A percentile compares a stretch with the other conserved stretches of the same genome.
Conservation (phyloP, 1,284 basidiomycete genomes). For the Rhodotorula glutinis region DNA sequence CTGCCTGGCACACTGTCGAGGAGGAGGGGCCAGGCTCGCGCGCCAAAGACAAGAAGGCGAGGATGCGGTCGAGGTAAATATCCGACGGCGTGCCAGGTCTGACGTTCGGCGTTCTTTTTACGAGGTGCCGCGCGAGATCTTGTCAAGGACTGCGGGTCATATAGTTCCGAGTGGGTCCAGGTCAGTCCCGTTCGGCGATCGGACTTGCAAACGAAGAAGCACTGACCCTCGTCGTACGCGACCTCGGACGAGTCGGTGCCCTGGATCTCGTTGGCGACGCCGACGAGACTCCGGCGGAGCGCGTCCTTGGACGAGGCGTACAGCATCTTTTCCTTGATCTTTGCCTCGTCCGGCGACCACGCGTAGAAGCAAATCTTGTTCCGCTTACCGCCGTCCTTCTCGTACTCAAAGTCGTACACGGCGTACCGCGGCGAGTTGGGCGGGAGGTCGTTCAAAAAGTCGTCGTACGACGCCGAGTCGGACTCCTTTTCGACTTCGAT, state of each 20-base stretch:
- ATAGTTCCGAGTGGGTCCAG: too few relatives aligned
- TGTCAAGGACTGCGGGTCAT: constrained; percentile 45
- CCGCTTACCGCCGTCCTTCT: constrained; percentile 72
- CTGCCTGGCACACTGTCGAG: not conserved
- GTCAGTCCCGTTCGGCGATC: too few relatives aligned
- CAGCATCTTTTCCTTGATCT: constrained; percentile 92
- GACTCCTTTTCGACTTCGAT: constrained; percentile 69
- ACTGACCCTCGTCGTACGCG: constrained; percentile 70
- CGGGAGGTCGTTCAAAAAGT: constrained; percentile 74
- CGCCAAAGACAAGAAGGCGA: not conserved
- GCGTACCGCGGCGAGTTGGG: constrained; percentile 78
- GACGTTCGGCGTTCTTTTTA: not conserved
- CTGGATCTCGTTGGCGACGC: constrained; percentile 77
- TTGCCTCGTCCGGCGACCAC: constrained; percentile 83
- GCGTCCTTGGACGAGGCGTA: constrained; percentile 89
- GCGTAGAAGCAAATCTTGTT: constrained; percentile 86
- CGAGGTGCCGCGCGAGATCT: constrained; percentile 41
- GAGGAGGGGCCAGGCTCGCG: not conserved
- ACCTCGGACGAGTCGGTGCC: constrained; percentile 80
- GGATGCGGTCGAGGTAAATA: not conserved
- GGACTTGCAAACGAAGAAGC: too few relatives aligned
- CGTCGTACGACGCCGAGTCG: constrained; percentile 61
- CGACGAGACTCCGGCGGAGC: constrained; percentile 67
- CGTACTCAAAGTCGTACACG: constrained; percentile 87
- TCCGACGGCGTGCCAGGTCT: not conserved